Base-by-base conservation (phyloP, 129 eudicot species). In the Artemisia argyi region DNA sequence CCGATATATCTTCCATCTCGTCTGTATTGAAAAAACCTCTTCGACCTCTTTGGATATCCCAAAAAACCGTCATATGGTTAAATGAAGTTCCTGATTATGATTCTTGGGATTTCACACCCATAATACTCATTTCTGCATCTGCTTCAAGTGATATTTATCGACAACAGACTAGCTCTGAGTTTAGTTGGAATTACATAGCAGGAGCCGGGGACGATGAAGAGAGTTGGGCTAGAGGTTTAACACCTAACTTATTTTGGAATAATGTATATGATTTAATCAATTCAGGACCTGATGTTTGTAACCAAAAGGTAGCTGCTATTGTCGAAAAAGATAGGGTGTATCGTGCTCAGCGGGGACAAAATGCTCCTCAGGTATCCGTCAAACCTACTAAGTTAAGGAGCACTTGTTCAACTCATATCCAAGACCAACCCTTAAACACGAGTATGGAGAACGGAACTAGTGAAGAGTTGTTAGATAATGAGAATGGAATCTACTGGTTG, bases 131-230 rank as follows among this genome's bases (percentile, higher is more conserved):
- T 35, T 95, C 99, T 22, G 88, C 97, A 53, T 94, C 99, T 74
- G 78, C 97, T 61, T 62, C 85, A 32, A 79, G 69, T 55, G 85
- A 83, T 42, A 59, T 74, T 66, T 72, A 76, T 66, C 84, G 80
- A 48, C 86, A 88, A 62, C 83, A 82, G 55, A 88, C 81, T 18
- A 91, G 86, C 74, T 90, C 97, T 1, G 89, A 90, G 73, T 95
- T 88, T 68, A 95, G 99, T 76, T 95, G 97, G 97, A 90, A 81
- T 44, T 95, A 95, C 66, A 95, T 90, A 56, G 74, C 97, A 39
- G 99, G 99, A 72, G 97, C 97, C 53, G 99, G 99, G 61, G 99
- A 95, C 54, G 97, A 95, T 75, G 99, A 95, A 80, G 99, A 95
- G 78, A 95, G 97, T 76, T 95, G 99, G 99, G 88, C 99, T 4